These are phyloP conservation scores for Gigaspora rosea DNA, from an alignment of 192 early-diverging fungal species.

Conservation along the genomic window DNA sequence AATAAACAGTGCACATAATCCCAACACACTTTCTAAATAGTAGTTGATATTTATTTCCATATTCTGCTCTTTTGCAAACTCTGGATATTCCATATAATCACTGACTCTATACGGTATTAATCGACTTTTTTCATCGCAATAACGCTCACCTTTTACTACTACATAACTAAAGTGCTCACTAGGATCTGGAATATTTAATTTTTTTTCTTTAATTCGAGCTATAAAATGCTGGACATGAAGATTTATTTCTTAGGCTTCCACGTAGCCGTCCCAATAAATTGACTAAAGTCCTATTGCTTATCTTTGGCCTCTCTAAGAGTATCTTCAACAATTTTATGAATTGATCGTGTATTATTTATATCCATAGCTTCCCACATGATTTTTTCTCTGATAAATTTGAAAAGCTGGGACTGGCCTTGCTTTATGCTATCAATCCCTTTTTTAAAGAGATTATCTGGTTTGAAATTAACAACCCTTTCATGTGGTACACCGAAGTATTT, in stretches of 20 bases:
- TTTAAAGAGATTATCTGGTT: background rate
- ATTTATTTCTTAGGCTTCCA: slow-evolving; percentile 8
- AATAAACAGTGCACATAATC: background rate
- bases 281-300: background rate
- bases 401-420: background rate
- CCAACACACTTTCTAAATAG: background rate
- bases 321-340: background rate
- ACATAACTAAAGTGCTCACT: slow-evolving; percentile 18
- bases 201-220: too few relatives aligned
- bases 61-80: background rate
- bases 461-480: background rate
- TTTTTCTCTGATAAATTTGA: background rate
- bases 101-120: background rate
- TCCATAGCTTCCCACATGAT: slow-evolving; percentile 6
- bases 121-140: background rate
- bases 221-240: too few relatives aligned
- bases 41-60: too few relatives aligned
- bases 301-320: background rate
- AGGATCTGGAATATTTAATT: background rate
- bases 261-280: background rate
- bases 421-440: slow-evolving; percentile 9
- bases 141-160: too few relatives aligned
- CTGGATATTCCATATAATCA: background rate
- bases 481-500: slow-evolving; percentile 8
- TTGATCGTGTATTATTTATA: background rate